These are phyloP conservation scores for Stachybotrys elegans DNA, from an alignment of 2,329 filamentous ascomycete species.

Conservation along the genomic window DNA sequence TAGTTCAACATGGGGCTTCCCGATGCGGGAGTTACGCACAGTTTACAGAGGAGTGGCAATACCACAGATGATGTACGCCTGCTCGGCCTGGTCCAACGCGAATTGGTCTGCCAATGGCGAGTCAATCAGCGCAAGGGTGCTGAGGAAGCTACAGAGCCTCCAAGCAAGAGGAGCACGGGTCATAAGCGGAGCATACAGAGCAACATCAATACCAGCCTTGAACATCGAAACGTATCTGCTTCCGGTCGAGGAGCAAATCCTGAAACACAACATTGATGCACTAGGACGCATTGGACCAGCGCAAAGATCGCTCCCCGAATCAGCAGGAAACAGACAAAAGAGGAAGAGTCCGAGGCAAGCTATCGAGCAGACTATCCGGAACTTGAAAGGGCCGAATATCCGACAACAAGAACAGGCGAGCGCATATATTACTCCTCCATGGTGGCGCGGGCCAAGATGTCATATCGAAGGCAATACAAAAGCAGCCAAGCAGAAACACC, in stretches of 20 bases:
- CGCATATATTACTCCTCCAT: not conserved
- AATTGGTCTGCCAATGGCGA: not conserved
- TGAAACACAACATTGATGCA: not conserved
- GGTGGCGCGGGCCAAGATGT: not conserved
- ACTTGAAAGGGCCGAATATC: not conserved
- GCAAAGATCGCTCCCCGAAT: not conserved
- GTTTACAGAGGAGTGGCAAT: not conserved
- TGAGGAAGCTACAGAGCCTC: not conserved
- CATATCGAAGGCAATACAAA: constrained; percentile 2
- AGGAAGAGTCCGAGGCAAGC: not conserved
- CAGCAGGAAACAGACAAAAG: not conserved
- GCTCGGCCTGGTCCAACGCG: not conserved
- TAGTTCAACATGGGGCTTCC: not conserved
- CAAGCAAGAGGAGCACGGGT: not conserved
- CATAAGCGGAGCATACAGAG: constrained; percentile 1
- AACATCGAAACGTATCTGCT: constrained; percentile 2
- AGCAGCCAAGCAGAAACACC: not conserved
- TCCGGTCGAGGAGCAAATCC: constrained; percentile 1
- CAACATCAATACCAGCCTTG: constrained; percentile 1
- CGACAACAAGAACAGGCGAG: not conserved
- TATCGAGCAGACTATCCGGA: not conserved
- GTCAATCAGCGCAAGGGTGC: not conserved
- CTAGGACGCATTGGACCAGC: not conserved
- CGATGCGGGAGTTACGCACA: not conserved
- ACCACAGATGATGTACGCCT: not conserved